A percentile compares a stretch with the other conserved stretches of the same genome.
phyloP scores from a whole-genome alignment of 2,329 filamentous ascomycete species.

The Zopfia rhizophila region DNA sequence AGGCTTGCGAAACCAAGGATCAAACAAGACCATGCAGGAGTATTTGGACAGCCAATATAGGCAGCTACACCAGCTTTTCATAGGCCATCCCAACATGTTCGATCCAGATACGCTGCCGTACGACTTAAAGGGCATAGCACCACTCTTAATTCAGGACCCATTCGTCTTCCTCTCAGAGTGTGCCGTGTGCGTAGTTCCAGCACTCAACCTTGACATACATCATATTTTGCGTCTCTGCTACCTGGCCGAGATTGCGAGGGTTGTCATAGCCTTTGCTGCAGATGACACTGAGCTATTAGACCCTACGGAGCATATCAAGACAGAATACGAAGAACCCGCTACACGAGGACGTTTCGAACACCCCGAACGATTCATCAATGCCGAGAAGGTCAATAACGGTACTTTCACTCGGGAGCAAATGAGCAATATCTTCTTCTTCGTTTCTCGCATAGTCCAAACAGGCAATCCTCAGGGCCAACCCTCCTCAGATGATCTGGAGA shows the following conservation, averaged over 20 bases:
- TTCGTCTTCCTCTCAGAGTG: conserved; percentile 86
- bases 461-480: conserved; percentile 35
- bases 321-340: no score
- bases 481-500: conserved; percentile 35
- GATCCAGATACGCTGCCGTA: conserved; percentile 48
- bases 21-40: conserved; percentile 72
- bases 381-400: conserved; percentile 34
- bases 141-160: conserved; percentile 74
- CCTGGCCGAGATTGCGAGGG: conserved; percentile 88
- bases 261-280: conserved; percentile 66
- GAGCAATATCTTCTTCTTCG: conserved; percentile 42
- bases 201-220: conserved; percentile 76
- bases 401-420: conserved; percentile 39
- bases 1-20: conserved; percentile 69
- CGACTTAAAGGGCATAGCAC: conserved; percentile 56
- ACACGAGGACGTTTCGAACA: conserved; percentile 8
- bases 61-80: conserved; percentile 81
- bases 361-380: conserved; percentile 37
- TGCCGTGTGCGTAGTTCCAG: conserved; percentile 74
- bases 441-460: conserved; percentile 44
- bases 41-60: conserved; percentile 74
- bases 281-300: conserved; percentile 16
- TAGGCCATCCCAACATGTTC: conserved; percentile 60
- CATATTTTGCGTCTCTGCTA: conserved; percentile 89
- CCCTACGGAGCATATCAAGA: conserved; percentile 9